Evolutionary conservation across 164 flowering plant species (phyloP).

Genomic region (Nelumbo lutea): DNA sequence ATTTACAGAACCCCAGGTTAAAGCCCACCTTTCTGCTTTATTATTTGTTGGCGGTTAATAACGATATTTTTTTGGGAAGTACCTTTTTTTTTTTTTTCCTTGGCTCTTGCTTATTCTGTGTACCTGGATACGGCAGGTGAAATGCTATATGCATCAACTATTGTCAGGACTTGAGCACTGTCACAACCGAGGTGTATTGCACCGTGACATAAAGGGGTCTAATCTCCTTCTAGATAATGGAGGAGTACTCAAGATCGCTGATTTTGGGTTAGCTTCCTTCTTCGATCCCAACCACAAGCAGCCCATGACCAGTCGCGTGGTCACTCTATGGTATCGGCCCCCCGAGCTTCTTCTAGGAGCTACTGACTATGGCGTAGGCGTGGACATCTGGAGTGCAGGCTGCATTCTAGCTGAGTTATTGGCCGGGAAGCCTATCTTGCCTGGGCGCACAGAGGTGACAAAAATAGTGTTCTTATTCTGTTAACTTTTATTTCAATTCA

Average conservation of each 20-base stretch:
- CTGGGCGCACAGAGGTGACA: constrained; percentile 57
- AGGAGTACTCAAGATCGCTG: constrained; percentile 51
- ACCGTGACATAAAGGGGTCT: constrained; percentile 64
- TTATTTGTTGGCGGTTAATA: not conserved
- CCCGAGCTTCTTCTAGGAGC: constrained; percentile 60
- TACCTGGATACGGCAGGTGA: constrained; percentile 30
- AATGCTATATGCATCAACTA: constrained; percentile 54
- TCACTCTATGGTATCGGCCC: constrained; percentile 57
- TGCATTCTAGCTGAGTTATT: constrained; percentile 56
- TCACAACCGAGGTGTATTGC: constrained; percentile 45
- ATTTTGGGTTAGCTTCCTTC: constrained; percentile 51
- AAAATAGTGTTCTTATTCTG: not conserved
- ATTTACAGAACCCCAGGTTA: constrained; percentile 67
- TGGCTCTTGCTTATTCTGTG: not conserved
- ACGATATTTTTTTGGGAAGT: not conserved
- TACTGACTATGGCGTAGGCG: constrained; percentile 49
- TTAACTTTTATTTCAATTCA: not conserved
- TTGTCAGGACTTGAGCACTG: constrained; percentile 60
- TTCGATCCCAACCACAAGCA: constrained; percentile 46
- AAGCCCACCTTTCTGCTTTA: not conserved
- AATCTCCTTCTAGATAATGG: constrained; percentile 51
- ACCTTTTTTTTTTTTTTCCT: not conserved
- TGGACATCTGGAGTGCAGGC: constrained; percentile 63
- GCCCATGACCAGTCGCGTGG: constrained; percentile 58
- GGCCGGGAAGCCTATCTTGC: constrained; percentile 58